Base-by-base conservation (phyloP, 805 yeast species). In the Monosporozyma solicola region DNA sequence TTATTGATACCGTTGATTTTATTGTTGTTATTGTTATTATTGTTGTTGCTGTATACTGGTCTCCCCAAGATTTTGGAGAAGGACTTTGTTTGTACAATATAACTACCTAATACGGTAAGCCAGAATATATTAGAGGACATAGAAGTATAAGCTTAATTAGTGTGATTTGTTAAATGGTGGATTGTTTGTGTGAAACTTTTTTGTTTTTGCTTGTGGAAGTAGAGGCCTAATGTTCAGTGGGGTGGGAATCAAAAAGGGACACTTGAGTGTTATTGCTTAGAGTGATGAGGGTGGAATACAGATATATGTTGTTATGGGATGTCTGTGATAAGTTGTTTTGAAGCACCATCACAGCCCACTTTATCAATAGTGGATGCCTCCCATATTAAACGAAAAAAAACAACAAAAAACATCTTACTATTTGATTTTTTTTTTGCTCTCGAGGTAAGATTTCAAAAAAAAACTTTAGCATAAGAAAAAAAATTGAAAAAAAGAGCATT, bases 51-150 rank as follows among this genome's bases (percentile, higher is more conserved):
- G n/a, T 43, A 43, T 6, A 32, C 27, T n/a, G 44, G 43, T 31
- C 52, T 41, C 27, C 55, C 52, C 15, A 56, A 61, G 9, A 66
- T 55, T 24, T 57, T 51, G 8, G 66, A 61, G 49, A 66, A 52
- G 29, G 61, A 57, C 48, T 57, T 61, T 3, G 68, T 66, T 51
- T 66, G 69, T 4, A 65, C 51, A 16, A 64, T 64, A 48, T 66
- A 66, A 33, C 64, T 59, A 33, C 58, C 51, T 10, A 65, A 61
- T 2, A 61, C 61, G 10, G 57, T 52, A 16, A 64, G 50, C 70
- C 70, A 66, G 16, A 55, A 52, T 4, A 52, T 33, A 29, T 49
- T 56, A 22, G 52, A 43, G 20, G 54, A 46, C 57, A 57, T 54
- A 41, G 16, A 29, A 4, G 45, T 41, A 25, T 41, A 33, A 33